phyloP scores from a whole-genome alignment of 176 grass and related monocot genomes.

The Puya raimondii region DNA sequence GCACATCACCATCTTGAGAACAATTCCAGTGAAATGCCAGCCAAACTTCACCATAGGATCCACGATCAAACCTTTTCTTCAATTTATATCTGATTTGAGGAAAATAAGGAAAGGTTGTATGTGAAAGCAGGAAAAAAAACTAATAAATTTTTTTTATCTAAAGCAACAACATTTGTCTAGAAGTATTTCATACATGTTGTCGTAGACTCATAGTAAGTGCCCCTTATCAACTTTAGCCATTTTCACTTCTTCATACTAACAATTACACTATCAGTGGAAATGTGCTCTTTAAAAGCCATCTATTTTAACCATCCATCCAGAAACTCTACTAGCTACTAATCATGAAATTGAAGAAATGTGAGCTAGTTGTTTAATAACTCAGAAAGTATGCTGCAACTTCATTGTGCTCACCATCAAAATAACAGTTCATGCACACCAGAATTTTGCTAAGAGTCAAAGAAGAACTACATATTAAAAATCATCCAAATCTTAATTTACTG shows the following conservation, averaged over 20 bases:
- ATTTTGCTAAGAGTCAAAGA: not conserved
- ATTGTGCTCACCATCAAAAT: not conserved
- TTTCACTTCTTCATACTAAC: no score
- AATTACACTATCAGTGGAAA: no score
- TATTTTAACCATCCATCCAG: not conserved
- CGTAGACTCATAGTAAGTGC: no score
- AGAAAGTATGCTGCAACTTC: not conserved
- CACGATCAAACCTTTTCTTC: constrained; percentile 89
- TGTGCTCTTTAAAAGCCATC: no score
- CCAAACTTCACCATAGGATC: constrained; percentile 98
- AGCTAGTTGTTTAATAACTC: not conserved
- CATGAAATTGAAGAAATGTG: not conserved
- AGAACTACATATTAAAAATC: not conserved
- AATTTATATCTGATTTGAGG: constrained; percentile 67
- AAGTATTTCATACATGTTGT: no score
- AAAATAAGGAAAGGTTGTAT: constrained; percentile 1
- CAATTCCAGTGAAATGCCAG: constrained; percentile 98
- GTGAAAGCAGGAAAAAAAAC: not conserved
- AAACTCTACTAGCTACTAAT: not conserved
- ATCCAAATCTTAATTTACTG: constrained; percentile 12
- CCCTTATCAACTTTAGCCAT: no score
- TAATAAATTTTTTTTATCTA: not conserved
- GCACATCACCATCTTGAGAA: constrained; percentile 45
- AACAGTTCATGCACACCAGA: not conserved
- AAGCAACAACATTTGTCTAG: no score